Evolutionary conservation across 495 filamentous ascomycete species (phyloP).

Genomic region (Penicillium daleae): DNA sequence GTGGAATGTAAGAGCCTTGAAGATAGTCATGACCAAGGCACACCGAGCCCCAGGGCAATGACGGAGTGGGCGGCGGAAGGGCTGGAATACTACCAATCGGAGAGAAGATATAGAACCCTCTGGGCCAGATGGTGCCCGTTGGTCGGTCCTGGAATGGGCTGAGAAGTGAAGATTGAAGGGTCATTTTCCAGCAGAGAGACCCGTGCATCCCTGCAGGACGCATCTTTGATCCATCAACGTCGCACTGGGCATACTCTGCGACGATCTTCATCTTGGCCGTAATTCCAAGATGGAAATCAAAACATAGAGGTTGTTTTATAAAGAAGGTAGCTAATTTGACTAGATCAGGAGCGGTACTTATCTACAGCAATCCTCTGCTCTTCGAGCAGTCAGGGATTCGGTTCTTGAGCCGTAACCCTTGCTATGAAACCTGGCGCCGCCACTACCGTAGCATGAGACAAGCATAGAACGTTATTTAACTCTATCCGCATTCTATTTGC

Average conservation of each 20-base stretch:
- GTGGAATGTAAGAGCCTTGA: constrained; percentile 18
- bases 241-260: constrained; percentile 16
- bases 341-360: neutral
- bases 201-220: constrained; percentile 2
- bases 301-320: neutral
- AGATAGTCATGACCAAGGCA: neutral
- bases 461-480: neutral
- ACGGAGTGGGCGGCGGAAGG: constrained; percentile 9
- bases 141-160: constrained; percentile 5
- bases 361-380: neutral
- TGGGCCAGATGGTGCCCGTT: constrained; percentile 1
- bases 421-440: neutral
- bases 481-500: neutral
- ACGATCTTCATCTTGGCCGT: constrained; percentile 2
- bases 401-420: neutral
- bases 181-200: neutral
- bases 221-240: constrained; percentile 14
- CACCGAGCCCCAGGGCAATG: neutral
- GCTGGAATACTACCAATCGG: constrained; percentile 21
- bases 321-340: no score
- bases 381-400: neutral
- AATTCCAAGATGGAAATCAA: neutral
- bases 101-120: neutral
- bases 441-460: neutral
- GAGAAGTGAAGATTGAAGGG: neutral